Conservation (phyloP, 176 grass and related monocot genomes). For the Triticum turgidum region DNA sequence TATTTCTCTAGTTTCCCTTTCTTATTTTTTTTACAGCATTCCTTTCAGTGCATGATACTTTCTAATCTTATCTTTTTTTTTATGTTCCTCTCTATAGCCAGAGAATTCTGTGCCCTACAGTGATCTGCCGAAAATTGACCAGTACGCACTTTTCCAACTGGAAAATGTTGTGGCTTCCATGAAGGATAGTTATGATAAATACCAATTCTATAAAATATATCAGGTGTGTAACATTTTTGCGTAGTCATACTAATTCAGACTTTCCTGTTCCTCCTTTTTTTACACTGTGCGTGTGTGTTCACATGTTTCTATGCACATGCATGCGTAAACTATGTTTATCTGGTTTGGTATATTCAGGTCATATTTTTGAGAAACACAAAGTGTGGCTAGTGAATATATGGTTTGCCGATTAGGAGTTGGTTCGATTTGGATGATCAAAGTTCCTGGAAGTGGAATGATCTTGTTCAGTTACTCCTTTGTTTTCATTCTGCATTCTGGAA, state of each 20-base stretch:
- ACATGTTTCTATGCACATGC: not conserved
- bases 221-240: slow-evolving; percentile 59
- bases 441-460: slow-evolving; percentile 1
- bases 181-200: slow-evolving; percentile 83
- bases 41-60: slow-evolving; percentile 14
- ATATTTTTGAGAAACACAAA: slow-evolving; percentile 27
- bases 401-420: not conserved
- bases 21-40: not conserved
- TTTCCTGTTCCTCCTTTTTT: not conserved
- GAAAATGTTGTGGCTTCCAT: slow-evolving; percentile 81
- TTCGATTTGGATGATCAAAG: slow-evolving; percentile 8
- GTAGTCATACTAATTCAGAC: not conserved
- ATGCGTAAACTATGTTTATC: slow-evolving; percentile 1
- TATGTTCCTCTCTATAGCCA: slow-evolving; percentile 38
- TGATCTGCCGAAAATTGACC: slow-evolving; percentile 91
- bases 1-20: slow-evolving; percentile 4
- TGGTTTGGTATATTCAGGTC: not conserved
- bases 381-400: not conserved
- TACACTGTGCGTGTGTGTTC: not conserved
- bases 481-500: slow-evolving; percentile 15
- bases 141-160: slow-evolving; percentile 90
- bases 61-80: slow-evolving; percentile 28
- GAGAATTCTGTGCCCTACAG: slow-evolving; percentile 60
- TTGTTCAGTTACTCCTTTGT: slow-evolving; percentile 10
- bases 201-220: slow-evolving; percentile 96